Conservation (phyloP, 2,329 filamentous ascomycete species). For the Claviceps sorghi region DNA sequence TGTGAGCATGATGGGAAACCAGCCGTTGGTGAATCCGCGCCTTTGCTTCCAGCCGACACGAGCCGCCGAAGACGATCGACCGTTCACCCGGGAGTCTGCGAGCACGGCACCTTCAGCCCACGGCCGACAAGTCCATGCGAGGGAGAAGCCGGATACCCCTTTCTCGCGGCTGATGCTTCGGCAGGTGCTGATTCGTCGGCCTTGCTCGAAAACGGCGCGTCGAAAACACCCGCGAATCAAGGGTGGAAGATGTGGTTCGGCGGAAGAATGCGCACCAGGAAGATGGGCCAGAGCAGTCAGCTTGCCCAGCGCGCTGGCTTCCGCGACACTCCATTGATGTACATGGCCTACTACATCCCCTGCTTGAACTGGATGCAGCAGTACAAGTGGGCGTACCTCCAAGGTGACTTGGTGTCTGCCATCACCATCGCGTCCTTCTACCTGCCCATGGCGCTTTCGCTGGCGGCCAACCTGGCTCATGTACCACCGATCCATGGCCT, state of each 20-base stretch:
- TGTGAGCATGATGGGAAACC: slow-evolving; percentile 8
- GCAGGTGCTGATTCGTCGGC: slow-evolving; percentile 16
- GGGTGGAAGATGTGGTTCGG: slow-evolving; percentile 37
- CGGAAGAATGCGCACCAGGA: slow-evolving; percentile 42
- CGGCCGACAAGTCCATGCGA: slow-evolving; percentile 36
- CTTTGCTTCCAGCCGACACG: slow-evolving; percentile 25
- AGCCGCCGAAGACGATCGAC: slow-evolving; percentile 8
- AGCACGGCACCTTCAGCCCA: slow-evolving; percentile 66
- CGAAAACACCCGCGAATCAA: slow-evolving; percentile 23
- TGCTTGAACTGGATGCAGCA: slow-evolving; percentile 81
- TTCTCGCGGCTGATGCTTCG: slow-evolving; percentile 18
- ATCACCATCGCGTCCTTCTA: slow-evolving; percentile 98
- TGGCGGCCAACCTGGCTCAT: slow-evolving; percentile 83
- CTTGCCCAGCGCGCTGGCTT: slow-evolving; percentile 62
- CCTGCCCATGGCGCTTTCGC: slow-evolving; percentile 89
- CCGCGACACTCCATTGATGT: slow-evolving; percentile 63
- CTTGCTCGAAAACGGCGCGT: slow-evolving; percentile 24
- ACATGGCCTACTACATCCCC: slow-evolving; percentile 84
- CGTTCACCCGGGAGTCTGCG: slow-evolving; percentile 34
- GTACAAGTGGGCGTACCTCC: slow-evolving; percentile 68
- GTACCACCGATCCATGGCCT: slow-evolving; percentile 86
- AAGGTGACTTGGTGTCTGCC: slow-evolving; percentile 76
- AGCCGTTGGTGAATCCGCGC: slow-evolving; percentile 33
- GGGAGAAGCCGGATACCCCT: slow-evolving; percentile 15
- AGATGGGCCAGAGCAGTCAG: slow-evolving; percentile 57